Evolutionary conservation across 2,329 filamentous ascomycete genomes (phyloP), one percentile per base, ranked within the genome.

Genomic region (Eutypella sp.): DNA sequence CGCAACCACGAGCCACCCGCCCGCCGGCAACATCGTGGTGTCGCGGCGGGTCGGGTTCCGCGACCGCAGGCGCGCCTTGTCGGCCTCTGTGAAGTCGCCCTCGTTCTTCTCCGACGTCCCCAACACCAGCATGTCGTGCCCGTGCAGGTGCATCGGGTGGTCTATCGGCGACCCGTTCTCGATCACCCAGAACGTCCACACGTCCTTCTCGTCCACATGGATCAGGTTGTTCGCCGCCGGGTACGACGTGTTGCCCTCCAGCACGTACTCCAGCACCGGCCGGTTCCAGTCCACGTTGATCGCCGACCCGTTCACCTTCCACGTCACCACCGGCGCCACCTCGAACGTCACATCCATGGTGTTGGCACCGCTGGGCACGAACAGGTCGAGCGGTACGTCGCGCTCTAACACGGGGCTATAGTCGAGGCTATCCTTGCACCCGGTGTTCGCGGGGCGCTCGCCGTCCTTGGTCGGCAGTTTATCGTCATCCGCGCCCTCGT

Each of bases 1-100:
- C 1, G 70, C 73, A 31, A 78, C 59, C 4, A 71, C 68, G 6
- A 77, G 49, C 58, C 71, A 72, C 0, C 74, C 75, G 9, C 51
- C 55, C 1, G 56, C 58, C 1, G 71, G 68, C 4, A 77, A 57
- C 48, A 71, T 65, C 2, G 68, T 67, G 1, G 70, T 71, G 54
- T 78, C 75, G 16, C 75, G 61, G 1, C 74, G 63, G 2, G 68
- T 64, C 3, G 73, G 73, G 43, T 75, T 77, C 15, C 57, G 37
- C 10, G 55, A 63, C 47, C 61, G 65, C 9, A 67, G 60, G 25
- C 27, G 48, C n/a, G 49, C 57, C 43, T 54, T 61, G 38, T 58
- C 53, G 3, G 56, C 51, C 23, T 47, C 45, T 8, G 42, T 47
- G 47, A 61, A 61, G 4, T 15, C 15, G 22, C 54, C 56, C 5